Evolutionary conservation across 306 rosid species (phyloP).

Genomic region (Pueraria montana): DNA sequence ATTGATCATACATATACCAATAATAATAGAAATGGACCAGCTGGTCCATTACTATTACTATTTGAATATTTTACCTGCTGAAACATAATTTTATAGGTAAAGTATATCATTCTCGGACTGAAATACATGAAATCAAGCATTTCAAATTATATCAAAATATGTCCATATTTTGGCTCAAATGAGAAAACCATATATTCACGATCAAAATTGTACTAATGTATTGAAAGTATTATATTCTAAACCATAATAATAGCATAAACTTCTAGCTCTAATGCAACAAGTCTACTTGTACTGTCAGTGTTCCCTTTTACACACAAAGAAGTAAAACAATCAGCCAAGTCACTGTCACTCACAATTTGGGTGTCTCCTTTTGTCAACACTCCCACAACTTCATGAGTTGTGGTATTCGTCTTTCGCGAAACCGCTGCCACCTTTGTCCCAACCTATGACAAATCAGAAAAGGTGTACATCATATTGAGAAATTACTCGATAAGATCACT

Average conservation of each 20-base stretch:
- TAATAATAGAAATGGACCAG: neutral
- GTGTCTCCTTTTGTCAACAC: conserved; percentile 88
- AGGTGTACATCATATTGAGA: neutral
- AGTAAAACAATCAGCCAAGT: conserved; percentile 25
- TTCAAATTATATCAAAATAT: conserved; percentile 9
- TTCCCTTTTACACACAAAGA: conserved; percentile 14
- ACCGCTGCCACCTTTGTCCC: conserved; percentile 99
- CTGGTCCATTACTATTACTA: neutral
- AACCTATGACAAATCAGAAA: conserved; percentile 63
- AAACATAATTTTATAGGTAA: conserved; percentile 2
- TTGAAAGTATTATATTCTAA: conserved; percentile 16
- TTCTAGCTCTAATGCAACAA: neutral
- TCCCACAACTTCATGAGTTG: conserved; percentile 96
- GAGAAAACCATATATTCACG: neutral
- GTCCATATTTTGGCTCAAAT: neutral
- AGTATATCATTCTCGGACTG: neutral
- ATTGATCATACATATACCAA: conserved; percentile 2
- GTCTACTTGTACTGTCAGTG: neutral
- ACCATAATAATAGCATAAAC: conserved; percentile 13
- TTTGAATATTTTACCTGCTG: conserved; percentile 22
- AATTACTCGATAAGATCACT: conserved; percentile 12
- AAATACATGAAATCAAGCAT: conserved; percentile 5
- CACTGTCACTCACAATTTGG: conserved; percentile 84
- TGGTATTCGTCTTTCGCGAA: conserved; percentile 95
- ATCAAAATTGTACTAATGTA: neutral